phyloP scores from a whole-genome alignment of 148 eudicot species.

The Cornus suecica region DNA sequence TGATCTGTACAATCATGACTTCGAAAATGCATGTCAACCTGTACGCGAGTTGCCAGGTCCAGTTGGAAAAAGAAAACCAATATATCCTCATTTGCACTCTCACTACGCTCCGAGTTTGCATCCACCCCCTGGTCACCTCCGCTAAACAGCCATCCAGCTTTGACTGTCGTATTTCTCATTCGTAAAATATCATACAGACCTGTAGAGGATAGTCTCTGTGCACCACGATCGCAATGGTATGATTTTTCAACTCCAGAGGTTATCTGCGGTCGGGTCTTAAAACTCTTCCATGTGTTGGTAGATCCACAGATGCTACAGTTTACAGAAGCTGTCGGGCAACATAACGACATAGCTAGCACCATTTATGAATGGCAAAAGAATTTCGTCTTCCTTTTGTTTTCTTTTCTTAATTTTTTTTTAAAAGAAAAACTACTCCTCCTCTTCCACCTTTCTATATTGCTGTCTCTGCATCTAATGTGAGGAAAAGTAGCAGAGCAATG shows the following conservation, averaged over 20 bases:
- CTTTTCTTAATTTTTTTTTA: not conserved
- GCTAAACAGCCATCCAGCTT: slow-evolving; percentile 82
- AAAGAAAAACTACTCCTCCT: slow-evolving; percentile 5
- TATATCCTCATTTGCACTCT: slow-evolving; percentile 83
- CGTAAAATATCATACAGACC: slow-evolving; percentile 27
- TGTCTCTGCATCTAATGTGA: slow-evolving; percentile 15
- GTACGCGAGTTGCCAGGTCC: slow-evolving; percentile 84
- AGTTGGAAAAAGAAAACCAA: slow-evolving; percentile 91
- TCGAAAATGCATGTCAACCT: slow-evolving; percentile 43
- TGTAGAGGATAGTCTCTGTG: slow-evolving; percentile 28
- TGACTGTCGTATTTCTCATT: slow-evolving; percentile 38
- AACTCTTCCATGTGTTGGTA: slow-evolving; percentile 29
- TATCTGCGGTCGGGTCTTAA: slow-evolving; percentile 25
- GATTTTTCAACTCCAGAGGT: slow-evolving; percentile 33
- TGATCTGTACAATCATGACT: not conserved
- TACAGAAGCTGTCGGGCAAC: slow-evolving; percentile 52
- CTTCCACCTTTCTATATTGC: slow-evolving; percentile 1
- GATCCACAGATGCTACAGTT: slow-evolving; percentile 48
- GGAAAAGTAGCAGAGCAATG: slow-evolving; percentile 3
- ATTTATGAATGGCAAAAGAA: slow-evolving; percentile 15
- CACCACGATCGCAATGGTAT: slow-evolving; percentile 30
- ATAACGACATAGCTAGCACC: slow-evolving; percentile 49
- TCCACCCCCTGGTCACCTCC: slow-evolving; percentile 61
- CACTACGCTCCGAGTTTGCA: slow-evolving; percentile 83
- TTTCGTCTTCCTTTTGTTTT: not conserved